phyloP scores from a whole-genome alignment of 192 early-diverging fungal genomes.

The Rhizoclosmatium globosum region DNA sequence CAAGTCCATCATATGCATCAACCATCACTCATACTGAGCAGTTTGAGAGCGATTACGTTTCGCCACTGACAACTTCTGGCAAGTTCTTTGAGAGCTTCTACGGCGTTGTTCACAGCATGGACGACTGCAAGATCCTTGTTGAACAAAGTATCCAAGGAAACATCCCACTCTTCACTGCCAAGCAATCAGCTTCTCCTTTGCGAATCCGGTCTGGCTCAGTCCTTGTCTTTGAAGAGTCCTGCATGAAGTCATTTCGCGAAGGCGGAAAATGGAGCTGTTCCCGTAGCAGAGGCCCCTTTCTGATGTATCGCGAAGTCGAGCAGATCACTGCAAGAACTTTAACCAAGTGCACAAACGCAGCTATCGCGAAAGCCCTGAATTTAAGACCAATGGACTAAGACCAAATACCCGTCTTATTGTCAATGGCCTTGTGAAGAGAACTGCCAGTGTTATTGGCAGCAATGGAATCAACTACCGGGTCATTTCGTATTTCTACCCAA shows the following conservation, averaged over 20 bases:
- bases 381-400: not conserved
- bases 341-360: not conserved
- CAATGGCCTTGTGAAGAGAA: slow-evolving; percentile 11
- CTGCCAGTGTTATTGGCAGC: not conserved
- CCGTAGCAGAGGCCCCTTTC: slow-evolving; percentile 19
- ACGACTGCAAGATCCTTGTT: not conserved
- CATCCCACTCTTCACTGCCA: not conserved
- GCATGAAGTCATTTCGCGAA: not conserved
- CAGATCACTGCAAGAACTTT: not conserved
- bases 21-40: not conserved
- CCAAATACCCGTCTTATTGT: not conserved
- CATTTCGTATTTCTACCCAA: slow-evolving; percentile 21
- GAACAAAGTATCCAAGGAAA: not conserved
- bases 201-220: slow-evolving; percentile 25
- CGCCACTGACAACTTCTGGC: not conserved
- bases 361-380: not conserved
- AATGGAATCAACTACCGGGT: not conserved
- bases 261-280: not conserved
- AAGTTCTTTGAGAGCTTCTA: slow-evolving; percentile 7
- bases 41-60: not conserved
- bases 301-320: slow-evolving; percentile 17
- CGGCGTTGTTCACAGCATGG: not conserved
- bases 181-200: not conserved
- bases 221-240: slow-evolving; percentile 22
- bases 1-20: not conserved